phyloP scores from a whole-genome alignment of 768 basidiomycete species.

The Mycena leptocephala region DNA sequence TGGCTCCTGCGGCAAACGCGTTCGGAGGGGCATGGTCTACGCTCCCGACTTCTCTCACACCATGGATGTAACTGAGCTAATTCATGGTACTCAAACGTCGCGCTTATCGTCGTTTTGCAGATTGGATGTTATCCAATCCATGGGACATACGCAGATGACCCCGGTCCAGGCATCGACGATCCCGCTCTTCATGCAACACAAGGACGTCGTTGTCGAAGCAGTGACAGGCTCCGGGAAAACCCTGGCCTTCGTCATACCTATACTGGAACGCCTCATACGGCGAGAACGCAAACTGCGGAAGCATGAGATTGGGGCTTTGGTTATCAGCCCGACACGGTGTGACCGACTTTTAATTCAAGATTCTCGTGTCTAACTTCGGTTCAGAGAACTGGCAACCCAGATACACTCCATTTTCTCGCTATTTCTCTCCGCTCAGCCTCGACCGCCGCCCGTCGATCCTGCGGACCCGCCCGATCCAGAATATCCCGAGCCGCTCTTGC shows the following conservation, averaged over 20 bases:
- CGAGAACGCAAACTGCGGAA: conserved; percentile 77
- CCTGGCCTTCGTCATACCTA: conserved; percentile 93
- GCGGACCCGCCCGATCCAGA: conserved; percentile 47
- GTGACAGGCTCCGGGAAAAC: conserved; percentile 99
- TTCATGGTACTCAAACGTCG: not conserved
- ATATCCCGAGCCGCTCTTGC: conserved; percentile 82
- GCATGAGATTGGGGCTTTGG: conserved; percentile 91
- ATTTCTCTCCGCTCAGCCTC: conserved; percentile 84
- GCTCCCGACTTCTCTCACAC: conserved; percentile 35
- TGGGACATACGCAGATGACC: conserved; percentile 94
- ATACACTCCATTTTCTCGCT: conserved; percentile 91
- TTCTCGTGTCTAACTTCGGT: conserved; percentile 9
- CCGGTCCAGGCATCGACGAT: conserved; percentile 98
- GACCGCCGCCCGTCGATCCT: conserved; percentile 29
- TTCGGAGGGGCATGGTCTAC: conserved; percentile 35
- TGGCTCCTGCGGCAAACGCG: conserved; percentile 33
- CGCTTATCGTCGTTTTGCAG: conserved; percentile 56
- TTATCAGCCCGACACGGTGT: conserved; percentile 97
- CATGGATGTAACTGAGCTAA: conserved; percentile 30
- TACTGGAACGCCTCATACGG: conserved; percentile 88
- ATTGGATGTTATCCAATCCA: conserved; percentile 83
- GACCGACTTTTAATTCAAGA: conserved; percentile 29
- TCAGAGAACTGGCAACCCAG: conserved; percentile 92
- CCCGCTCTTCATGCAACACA: conserved; percentile 96
- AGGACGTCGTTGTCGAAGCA: conserved; percentile 98